A percentile compares a stretch with the other conserved stretches of the same genome.
Evolutionary conservation across 2,329 filamentous ascomycete genomes (phyloP).

Genomic region (Endothia cerciana): DNA sequence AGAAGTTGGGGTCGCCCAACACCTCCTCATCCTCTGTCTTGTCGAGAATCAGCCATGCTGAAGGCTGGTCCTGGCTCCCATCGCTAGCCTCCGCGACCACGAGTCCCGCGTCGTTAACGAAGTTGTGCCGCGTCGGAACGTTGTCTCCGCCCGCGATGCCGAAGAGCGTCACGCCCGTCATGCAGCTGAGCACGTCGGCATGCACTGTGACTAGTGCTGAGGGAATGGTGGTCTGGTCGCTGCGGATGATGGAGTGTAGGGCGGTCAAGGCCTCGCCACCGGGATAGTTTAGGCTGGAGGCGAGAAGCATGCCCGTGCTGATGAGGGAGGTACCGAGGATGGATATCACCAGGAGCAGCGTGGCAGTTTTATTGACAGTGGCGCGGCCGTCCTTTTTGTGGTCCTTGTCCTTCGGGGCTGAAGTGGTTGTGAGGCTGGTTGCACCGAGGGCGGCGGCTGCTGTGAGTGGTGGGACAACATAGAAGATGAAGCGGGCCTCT

Average conservation of each 20-base stretch:
- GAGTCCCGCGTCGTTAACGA: constrained; percentile 35
- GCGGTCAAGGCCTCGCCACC: constrained; percentile 76
- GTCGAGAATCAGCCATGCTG: constrained; percentile 50
- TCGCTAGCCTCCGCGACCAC: constrained; percentile 14
- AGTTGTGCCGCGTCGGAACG: constrained; percentile 35
- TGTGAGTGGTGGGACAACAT: constrained; percentile 80
- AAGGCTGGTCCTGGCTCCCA: constrained; percentile 12
- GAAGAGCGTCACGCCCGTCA: constrained; percentile 73
- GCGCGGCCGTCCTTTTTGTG: constrained; percentile 49
- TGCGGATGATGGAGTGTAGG: constrained; percentile 47
- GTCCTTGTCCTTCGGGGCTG: constrained; percentile 16
- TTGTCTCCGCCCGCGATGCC: constrained; percentile 48
- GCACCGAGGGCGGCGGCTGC: constrained; percentile 76
- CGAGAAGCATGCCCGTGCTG: constrained; percentile 69
- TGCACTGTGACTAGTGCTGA: constrained; percentile 53
- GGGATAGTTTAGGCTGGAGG: constrained; percentile 92
- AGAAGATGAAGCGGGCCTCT: constrained; percentile 93
- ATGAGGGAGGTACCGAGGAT: constrained; percentile 65
- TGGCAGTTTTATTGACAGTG: constrained; percentile 50
- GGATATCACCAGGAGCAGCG: constrained; percentile 58
- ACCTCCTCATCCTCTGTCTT: constrained; percentile 60
- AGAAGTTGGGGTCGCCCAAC: constrained; percentile 57
- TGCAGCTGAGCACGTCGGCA: constrained; percentile 69
- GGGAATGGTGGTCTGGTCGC: constrained; percentile 36
- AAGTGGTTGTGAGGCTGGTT: constrained; percentile 63